phyloP scores from a whole-genome alignment of 768 basidiomycete genomes.

The Hysterangium stoloniferum region DNA sequence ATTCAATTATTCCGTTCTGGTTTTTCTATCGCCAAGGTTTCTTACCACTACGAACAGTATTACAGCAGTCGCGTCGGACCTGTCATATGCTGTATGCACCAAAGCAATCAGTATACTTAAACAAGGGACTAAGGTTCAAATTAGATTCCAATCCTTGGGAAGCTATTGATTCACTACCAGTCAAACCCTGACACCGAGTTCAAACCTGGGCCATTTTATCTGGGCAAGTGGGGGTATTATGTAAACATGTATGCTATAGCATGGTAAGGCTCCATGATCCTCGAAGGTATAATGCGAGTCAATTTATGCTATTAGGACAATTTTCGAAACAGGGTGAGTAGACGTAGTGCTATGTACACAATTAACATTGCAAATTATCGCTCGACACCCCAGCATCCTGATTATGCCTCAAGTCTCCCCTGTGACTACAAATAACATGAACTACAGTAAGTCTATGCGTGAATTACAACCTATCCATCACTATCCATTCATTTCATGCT shows the following conservation, averaged over 20 bases:
- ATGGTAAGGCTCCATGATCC: constrained; percentile 11
- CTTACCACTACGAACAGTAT: no score
- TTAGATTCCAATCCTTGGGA: constrained; percentile 14
- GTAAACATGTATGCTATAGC: constrained; percentile 15
- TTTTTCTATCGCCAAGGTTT: not conserved
- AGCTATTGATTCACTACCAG: constrained; percentile 10
- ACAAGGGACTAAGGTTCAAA: not conserved
- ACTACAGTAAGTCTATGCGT: constrained; percentile 5
- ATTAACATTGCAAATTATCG: no score
- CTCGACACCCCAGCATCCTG: constrained; percentile 9
- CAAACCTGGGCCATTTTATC: constrained; percentile 15
- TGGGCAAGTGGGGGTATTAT: constrained; percentile 16
- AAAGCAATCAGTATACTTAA: not conserved
- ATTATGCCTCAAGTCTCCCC: constrained; percentile 19
- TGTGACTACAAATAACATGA: constrained; percentile 16
- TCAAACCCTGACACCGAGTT: constrained; percentile 10
- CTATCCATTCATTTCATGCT: no score
- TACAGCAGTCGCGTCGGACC: constrained; percentile 16
- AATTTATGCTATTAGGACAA: constrained; percentile 12
- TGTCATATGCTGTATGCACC: constrained; percentile 11
- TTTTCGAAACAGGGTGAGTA: constrained; percentile 15
- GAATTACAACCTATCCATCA: not conserved
- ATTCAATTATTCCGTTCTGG: no score
- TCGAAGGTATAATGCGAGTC: no score
- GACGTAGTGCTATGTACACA: no score